These are phyloP conservation scores for Skeletonema costatum DNA, from an alignment of 108 stramenopile species.

Conservation along the genomic window DNA sequence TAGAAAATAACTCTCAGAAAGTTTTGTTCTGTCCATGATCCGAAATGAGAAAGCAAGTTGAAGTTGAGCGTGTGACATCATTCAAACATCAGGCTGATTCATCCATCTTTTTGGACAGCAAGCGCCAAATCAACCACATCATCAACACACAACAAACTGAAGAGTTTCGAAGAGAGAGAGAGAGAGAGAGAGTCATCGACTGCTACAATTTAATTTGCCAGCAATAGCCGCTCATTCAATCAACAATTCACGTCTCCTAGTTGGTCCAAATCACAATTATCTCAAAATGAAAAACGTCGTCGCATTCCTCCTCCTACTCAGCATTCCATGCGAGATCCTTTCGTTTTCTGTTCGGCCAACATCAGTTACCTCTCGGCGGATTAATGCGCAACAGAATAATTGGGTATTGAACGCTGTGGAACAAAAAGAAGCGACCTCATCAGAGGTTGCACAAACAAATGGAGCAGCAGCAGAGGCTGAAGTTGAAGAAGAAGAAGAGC, in stretches of 20 bases:
- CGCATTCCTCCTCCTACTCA: background rate
- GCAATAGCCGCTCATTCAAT: background rate
- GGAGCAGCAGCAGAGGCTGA: background rate
- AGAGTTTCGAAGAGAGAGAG: background rate
- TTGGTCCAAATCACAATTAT: background rate
- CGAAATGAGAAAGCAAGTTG: too few relatives aligned
- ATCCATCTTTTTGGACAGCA: background rate
- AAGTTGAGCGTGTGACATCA: too few relatives aligned
- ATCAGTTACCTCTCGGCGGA: background rate
- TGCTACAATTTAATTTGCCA: background rate
- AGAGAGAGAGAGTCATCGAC: too few relatives aligned
- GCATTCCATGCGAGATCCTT: background rate
- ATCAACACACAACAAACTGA: too few relatives aligned
- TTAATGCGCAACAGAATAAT: background rate
- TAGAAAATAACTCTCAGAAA: too few relatives aligned
- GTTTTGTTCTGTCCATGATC: too few relatives aligned
- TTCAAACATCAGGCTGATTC: background rate
- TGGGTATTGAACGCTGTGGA: background rate
- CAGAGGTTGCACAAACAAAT: background rate
- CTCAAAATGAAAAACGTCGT: background rate
- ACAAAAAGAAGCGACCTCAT: background rate
- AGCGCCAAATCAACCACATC: too few relatives aligned
- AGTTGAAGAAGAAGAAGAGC: background rate
- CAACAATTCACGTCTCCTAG: background rate
- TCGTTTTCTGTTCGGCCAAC: background rate